Base-by-base conservation (phyloP, 1,139 yeast genomes). In the Zygosaccharomyces sapae region DNA sequence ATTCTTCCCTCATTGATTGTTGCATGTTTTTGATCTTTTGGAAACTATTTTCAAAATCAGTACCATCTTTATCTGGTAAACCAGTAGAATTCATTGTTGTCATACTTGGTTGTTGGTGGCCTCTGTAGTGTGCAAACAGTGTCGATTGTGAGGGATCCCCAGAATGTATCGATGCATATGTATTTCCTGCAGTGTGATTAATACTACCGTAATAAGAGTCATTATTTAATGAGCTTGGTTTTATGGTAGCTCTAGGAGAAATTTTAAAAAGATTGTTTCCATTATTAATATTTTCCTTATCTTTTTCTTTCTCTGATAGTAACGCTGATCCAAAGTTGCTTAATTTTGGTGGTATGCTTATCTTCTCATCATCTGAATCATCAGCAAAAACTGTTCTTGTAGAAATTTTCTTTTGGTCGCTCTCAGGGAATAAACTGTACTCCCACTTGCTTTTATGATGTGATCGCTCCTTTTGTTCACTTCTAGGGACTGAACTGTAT, bases 281-380 rank as follows among this genome's bases (percentile, higher is more conserved):
- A 8, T 31, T 27, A 27, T 27, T 31, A 31, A 13, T 5, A 31
- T 31, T 31, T 33, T 46, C 47, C 38, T 50, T 54, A 33, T 50
- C 55, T 44, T 48, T 54, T 37, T 50, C 55, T 44, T 48, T 51
- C 30, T 52, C 60, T 13, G 55, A 53, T 8, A 62, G 46, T 41
- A 62, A 46, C 4, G 64, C 66, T 8, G 65, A 61, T 4, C 64
- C 66, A 51, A 59, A 63, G 43, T 61, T 52, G 41, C 67, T 63
- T 30, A 63, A 43, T 35, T 57, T 55, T 10, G 67, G 67, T 5
- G 64, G 62, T 1, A 57, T 59, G 25, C 54, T 45, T 20, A 57
- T 38, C 33, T 59, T 55, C 33, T 61, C 67, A 43, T 62, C 66
- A 38, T 59, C 63, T 10, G 59, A 55, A 41, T 59, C 61, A 33